These are phyloP conservation scores for Rhodocollybia butyracea DNA, from an alignment of 768 basidiomycete genomes.

Conservation along the genomic window DNA sequence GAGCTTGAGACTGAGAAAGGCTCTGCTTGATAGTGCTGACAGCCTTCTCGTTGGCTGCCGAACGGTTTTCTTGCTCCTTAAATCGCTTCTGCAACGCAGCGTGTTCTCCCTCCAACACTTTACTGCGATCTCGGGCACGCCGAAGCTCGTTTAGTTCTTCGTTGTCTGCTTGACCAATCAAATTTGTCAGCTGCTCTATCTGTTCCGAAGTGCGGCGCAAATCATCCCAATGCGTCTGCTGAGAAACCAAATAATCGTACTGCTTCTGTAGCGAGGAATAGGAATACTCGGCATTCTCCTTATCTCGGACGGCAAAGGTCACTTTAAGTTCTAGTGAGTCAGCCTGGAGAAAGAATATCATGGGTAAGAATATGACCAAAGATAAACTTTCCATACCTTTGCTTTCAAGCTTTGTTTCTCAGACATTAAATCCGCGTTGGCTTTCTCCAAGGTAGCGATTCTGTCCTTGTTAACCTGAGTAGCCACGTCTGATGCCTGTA, in stretches of 20 bases:
- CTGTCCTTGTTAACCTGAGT: conserved; percentile 58
- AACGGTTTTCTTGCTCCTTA: conserved; percentile 68
- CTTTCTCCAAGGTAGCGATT: conserved; percentile 59
- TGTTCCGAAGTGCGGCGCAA: conserved; percentile 69
- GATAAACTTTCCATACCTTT: conserved; percentile 44
- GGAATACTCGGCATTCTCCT: conserved; percentile 50
- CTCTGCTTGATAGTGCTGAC: conserved; percentile 56
- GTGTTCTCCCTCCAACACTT: conserved; percentile 66
- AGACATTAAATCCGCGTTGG: conserved; percentile 46
- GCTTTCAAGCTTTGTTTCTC: conserved; percentile 57
- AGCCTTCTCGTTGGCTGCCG: conserved; percentile 48
- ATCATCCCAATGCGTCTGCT: conserved; percentile 79
- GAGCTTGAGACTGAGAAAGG: conserved; percentile 71
- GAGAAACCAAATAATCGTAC: conserved; percentile 52
- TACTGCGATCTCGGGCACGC: conserved; percentile 58
- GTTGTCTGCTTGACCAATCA: conserved; percentile 61
- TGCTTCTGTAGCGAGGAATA: conserved; percentile 55
- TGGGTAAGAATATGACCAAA: conserved; percentile 10
- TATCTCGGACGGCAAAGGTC: conserved; percentile 57
- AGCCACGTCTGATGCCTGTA: conserved; percentile 71
- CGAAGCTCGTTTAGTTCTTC: conserved; percentile 73
- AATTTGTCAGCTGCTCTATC: conserved; percentile 60
- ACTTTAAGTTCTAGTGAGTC: conserved; percentile 59
- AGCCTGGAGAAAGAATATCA: conserved; percentile 37
- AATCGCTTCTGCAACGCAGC: conserved; percentile 63